Evolutionary conservation across 2,329 filamentous ascomycete genomes (phyloP), one percentile per base, ranked within the genome.

Genomic region (Colletotrichum camelliae): DNA sequence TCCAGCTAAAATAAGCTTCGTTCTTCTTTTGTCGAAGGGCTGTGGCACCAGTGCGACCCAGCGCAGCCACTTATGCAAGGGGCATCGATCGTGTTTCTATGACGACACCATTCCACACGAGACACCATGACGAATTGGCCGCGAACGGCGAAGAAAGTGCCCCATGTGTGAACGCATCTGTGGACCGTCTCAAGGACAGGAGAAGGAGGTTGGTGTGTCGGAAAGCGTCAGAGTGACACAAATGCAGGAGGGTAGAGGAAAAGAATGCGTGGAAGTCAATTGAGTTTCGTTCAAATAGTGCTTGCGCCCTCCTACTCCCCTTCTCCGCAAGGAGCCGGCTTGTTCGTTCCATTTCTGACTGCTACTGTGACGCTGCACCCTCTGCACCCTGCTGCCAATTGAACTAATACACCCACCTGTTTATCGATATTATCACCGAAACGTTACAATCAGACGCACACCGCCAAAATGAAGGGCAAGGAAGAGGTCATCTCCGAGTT

Each of bases 401-500:
- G 29, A 1, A 35, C 4, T 9, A 43, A 65, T 15, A 65, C 57
- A 52, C 6, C 10, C 57, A 52, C 6, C 10, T 29, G 29, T 0
- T 9, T 16, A 66, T 12, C 24, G 62, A 24, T 24, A 52, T 10
- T 29, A 13, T 15, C 10, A 18, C 31, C 13, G n/a, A 9, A 18
- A 16, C 43, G 7, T 35, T 8, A 16, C 18, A 13, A 37, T 15
- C 8, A 21, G 13, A 18, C 57, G n/a, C 33, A 1, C 9, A 62
- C 35, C 35, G 57, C 33, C 43, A 77, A 67, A 15, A 79, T 80
- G 72, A 82, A 83, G 75, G 77, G 78, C 75, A 71, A 77, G 57
- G 79, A 82, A 4, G 80, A 83, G 37, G 82, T 84, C 52, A 81
- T 84, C 77, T 88, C 89, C 66, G 91, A 94, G 80, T 94, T 93